Evolutionary conservation across 805 yeast genomes (phyloP).

Genomic region (Hanseniaspora lachancei): DNA sequence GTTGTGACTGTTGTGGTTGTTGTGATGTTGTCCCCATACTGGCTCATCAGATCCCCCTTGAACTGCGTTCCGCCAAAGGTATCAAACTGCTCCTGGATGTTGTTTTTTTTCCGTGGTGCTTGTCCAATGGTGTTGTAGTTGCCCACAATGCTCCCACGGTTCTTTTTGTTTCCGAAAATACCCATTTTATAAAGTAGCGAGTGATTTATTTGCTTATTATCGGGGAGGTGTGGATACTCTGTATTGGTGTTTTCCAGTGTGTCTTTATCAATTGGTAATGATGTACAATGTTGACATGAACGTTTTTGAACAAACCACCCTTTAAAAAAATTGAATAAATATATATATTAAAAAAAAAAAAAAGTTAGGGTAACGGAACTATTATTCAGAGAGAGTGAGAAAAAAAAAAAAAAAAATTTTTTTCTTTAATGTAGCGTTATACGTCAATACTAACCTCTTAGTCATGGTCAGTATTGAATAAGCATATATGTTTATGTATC

Average conservation of each 20-base stretch:
- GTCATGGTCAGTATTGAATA: too few species aligned
- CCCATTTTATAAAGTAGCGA: background rate
- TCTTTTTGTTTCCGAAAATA: background rate
- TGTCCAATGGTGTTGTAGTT: slow-evolving; percentile 4
- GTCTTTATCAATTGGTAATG: too few species aligned
- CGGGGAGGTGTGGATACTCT: too few species aligned
- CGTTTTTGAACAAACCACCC: too few species aligned
- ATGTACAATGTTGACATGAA: too few species aligned
- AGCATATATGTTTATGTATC: too few species aligned
- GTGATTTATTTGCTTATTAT: background rate
- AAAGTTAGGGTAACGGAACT: background rate
- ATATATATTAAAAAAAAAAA: background rate
- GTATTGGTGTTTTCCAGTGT: too few species aligned
- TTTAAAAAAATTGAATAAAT: too few species aligned
- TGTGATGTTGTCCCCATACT: slow-evolving; percentile 15
- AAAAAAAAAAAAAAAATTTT: background rate
- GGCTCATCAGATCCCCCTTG: slow-evolving; percentile 22
- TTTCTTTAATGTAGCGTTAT: too few species aligned
- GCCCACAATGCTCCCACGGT: slow-evolving; percentile 9
- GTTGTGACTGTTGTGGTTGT: slow-evolving; percentile 6
- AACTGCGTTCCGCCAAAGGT: slow-evolving; percentile 27
- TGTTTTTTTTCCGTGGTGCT: background rate
- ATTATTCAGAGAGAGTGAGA: too few species aligned
- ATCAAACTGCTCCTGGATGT: slow-evolving; percentile 24
- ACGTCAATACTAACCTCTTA: too few species aligned